Conservation (phyloP, 2,329 filamentous ascomycete genomes). For the Scedosporium apiospermum region DNA sequence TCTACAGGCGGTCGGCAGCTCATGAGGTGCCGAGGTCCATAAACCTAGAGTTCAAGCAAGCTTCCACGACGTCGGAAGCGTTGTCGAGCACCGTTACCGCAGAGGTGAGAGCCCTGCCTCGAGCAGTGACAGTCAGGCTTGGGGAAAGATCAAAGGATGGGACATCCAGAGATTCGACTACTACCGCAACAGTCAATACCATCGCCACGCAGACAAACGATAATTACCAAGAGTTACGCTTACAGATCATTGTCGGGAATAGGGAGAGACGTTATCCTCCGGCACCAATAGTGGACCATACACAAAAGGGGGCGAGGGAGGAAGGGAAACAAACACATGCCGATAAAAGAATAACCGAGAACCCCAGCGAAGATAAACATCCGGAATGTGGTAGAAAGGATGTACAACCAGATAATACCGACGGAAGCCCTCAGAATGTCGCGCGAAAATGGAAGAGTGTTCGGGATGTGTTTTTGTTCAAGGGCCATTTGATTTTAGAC, state of each 20-base stretch:
- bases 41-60: not conserved
- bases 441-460: not conserved
- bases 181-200: not conserved
- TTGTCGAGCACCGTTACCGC: not conserved
- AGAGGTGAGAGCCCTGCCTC: not conserved
- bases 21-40: not conserved
- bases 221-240: not conserved
- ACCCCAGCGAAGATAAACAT: no score
- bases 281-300: no score
- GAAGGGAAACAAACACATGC: no score
- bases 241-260: not conserved
- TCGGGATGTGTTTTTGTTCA: not conserved
- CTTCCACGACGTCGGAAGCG: not conserved
- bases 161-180: not conserved
- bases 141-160: not conserved
- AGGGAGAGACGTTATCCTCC: no score
- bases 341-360: no score
- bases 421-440: not conserved
- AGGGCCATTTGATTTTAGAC: not conserved
- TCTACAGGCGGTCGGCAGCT: not conserved
- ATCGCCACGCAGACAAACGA: not conserved
- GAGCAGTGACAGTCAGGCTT: not conserved
- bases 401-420: no score
- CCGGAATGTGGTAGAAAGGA: no score
- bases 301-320: no score